phyloP scores from a whole-genome alignment of 1,284 basidiomycete genomes.

The Volvariella volvacea region DNA sequence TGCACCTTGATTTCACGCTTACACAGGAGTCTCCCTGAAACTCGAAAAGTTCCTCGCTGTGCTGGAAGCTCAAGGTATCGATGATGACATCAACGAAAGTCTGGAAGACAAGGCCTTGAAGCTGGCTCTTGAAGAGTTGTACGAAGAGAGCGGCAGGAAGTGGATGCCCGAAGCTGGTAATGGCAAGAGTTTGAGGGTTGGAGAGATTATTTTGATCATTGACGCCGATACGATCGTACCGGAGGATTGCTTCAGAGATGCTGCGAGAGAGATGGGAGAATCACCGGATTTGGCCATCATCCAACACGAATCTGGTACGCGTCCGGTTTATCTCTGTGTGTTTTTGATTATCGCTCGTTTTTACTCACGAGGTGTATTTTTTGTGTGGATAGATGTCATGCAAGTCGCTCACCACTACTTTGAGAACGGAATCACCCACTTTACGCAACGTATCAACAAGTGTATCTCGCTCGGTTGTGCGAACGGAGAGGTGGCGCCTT shows the following conservation, averaged over 20 bases:
- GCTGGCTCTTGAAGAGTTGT: conserved; percentile 60
- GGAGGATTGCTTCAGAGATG: conserved; percentile 82
- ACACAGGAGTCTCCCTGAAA: conserved; percentile 36
- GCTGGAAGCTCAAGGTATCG: conserved; percentile 37
- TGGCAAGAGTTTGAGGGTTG: conserved; percentile 53
- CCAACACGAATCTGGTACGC: conserved; percentile 73
- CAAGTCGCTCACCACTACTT: conserved; percentile 84
- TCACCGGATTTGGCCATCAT: conserved; percentile 77
- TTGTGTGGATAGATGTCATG: conserved; percentile 57
- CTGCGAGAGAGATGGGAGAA: conserved; percentile 74
- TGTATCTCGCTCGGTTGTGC: conserved; percentile 71
- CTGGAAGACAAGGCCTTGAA: conserved; percentile 64
- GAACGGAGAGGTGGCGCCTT: conserved; percentile 80
- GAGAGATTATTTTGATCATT: conserved; percentile 67
- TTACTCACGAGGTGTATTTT: conserved; percentile 1
- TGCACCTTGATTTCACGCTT: no score
- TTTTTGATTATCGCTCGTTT: conserved; percentile 1
- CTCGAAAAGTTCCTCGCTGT: conserved; percentile 62
- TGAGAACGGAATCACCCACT: conserved; percentile 80
- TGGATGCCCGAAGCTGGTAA: conserved; percentile 65
- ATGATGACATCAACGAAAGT: conserved; percentile 32
- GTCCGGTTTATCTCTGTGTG: conserved; percentile 15
- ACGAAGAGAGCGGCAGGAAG: conserved; percentile 44
- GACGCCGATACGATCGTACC: conserved; percentile 85
- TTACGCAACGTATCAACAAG: conserved; percentile 74